phyloP scores from a whole-genome alignment of 805 yeast genomes.

The Schwanniomyces yamadae region DNA sequence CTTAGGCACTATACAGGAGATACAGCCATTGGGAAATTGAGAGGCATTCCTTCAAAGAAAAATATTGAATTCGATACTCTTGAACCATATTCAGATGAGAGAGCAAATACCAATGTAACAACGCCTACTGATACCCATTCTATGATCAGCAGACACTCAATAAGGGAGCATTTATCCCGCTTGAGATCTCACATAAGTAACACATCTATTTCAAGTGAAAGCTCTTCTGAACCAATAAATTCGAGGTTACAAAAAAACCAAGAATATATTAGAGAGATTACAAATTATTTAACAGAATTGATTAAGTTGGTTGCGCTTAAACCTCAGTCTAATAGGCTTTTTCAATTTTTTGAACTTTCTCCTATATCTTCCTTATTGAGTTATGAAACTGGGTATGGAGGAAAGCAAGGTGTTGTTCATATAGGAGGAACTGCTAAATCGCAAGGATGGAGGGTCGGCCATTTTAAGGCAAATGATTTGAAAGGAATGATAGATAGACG shows the following conservation, averaged over 20 bases:
- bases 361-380: conserved; percentile 82
- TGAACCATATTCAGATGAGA: no score
- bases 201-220: conserved; percentile 19
- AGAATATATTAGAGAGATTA: conserved; percentile 49
- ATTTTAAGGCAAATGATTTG: conserved; percentile 73
- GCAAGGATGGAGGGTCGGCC: conserved; percentile 96
- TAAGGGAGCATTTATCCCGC: conserved; percentile 26
- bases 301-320: conserved; percentile 59
- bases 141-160: conserved; percentile 14
- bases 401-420: conserved; percentile 85
- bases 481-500: conserved; percentile 88
- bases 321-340: conserved; percentile 78
- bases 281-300: conserved; percentile 64
- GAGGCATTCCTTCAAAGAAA: background rate
- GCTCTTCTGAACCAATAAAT: conserved; percentile 32
- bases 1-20: conserved; percentile 15
- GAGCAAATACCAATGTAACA: background rate
- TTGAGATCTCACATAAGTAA: conserved; percentile 32
- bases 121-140: conserved; percentile 5
- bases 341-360: conserved; percentile 87
- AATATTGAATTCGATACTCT: background rate
- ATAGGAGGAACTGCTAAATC: conserved; percentile 80
- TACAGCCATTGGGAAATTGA: background rate
- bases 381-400: conserved; percentile 75
- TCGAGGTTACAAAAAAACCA: conserved; percentile 28